These are phyloP conservation scores for Metarhizium guizhouense DNA, from an alignment of 2,329 filamentous ascomycete genomes.

Conservation along the genomic window DNA sequence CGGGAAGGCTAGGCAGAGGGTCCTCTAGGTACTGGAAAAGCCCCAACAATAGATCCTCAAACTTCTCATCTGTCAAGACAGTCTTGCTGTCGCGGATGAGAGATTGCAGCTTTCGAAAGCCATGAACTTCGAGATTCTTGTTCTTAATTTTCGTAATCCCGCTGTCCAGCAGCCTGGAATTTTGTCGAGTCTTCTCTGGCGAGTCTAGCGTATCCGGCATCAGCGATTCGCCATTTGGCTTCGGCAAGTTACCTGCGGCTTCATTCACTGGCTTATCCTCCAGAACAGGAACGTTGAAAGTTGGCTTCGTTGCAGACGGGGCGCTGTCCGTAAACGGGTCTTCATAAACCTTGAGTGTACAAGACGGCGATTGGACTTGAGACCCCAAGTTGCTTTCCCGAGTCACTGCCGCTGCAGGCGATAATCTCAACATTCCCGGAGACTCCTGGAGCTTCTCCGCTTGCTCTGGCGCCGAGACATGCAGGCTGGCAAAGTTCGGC, in stretches of 20 bases:
- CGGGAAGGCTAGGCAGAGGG: conserved; percentile 40
- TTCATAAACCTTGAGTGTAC: conserved; percentile 49
- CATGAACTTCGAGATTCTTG: conserved; percentile 68
- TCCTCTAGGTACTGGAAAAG: conserved; percentile 66
- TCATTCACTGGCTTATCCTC: conserved; percentile 55
- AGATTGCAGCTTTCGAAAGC: conserved; percentile 69
- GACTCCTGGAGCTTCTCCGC: conserved; percentile 7
- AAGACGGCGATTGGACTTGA: conserved; percentile 20
- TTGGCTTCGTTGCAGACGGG: conserved; percentile 32
- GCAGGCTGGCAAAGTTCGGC: conserved; percentile 34
- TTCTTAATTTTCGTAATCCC: conserved; percentile 65
- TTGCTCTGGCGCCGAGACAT: conserved; percentile 20
- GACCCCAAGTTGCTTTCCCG: conserved; percentile 1
- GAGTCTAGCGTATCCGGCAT: conserved; percentile 15
- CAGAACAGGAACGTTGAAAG: conserved; percentile 40
- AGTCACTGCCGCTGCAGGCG: conserved; percentile 8
- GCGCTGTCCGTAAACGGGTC: conserved; percentile 48
- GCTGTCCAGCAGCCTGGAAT: conserved; percentile 57
- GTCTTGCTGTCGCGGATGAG: conserved; percentile 59
- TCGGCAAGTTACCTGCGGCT: conserved; percentile 29
- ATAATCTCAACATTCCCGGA: conserved; percentile 3
- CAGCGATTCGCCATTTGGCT: conserved; percentile 14
- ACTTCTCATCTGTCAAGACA: conserved; percentile 57
- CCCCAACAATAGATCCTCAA: conserved; percentile 56
- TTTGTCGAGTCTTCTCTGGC: conserved; percentile 46